These are phyloP conservation scores for Ophiostoma perfectum DNA, from an alignment of 2,329 filamentous ascomycete species.

Conservation along the genomic window DNA sequence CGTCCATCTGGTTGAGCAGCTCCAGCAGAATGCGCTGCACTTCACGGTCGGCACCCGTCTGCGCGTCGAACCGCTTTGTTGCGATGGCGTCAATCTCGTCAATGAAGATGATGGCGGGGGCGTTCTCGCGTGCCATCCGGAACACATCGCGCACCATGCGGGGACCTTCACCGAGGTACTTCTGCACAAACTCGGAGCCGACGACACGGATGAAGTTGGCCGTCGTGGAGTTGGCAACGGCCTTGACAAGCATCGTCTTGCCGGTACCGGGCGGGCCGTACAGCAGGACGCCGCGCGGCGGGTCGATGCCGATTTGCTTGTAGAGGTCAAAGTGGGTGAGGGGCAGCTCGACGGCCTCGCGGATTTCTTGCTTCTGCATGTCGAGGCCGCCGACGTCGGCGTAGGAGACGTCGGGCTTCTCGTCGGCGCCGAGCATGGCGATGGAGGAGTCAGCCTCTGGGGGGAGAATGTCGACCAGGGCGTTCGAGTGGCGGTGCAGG, in stretches of 20 bases:
- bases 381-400: slow-evolving; percentile 95
- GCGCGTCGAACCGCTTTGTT: slow-evolving; percentile 97
- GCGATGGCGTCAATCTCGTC: slow-evolving; percentile 99
- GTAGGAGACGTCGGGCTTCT: slow-evolving; percentile 98
- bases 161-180: slow-evolving; percentile 94
- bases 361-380: slow-evolving; percentile 99
- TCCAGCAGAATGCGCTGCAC: slow-evolving; percentile 98
- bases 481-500: slow-evolving; percentile 96
- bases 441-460: slow-evolving; percentile 98
- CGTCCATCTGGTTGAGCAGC: slow-evolving; percentile 98
- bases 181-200: slow-evolving; percentile 97
- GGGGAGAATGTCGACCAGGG: slow-evolving; percentile 96
- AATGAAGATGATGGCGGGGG: slow-evolving; percentile 98
- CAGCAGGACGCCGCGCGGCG: slow-evolving; percentile 88
- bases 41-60: slow-evolving; percentile 95
- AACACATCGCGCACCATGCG: slow-evolving; percentile 99
- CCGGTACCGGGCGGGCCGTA: slow-evolving; percentile 95
- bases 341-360: slow-evolving; percentile 93
- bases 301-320: slow-evolving; percentile 98
- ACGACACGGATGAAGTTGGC: slow-evolving; percentile 98
- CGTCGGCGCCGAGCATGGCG: slow-evolving; percentile 91
- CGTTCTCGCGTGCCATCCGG: slow-evolving; percentile 97
- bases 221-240: slow-evolving; percentile 95
- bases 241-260: slow-evolving; percentile 97
- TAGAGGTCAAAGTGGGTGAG: slow-evolving; percentile 98